These are phyloP conservation scores for Hydnum rufescens DNA, from an alignment of 768 basidiomycete species.

Conservation along the genomic window DNA sequence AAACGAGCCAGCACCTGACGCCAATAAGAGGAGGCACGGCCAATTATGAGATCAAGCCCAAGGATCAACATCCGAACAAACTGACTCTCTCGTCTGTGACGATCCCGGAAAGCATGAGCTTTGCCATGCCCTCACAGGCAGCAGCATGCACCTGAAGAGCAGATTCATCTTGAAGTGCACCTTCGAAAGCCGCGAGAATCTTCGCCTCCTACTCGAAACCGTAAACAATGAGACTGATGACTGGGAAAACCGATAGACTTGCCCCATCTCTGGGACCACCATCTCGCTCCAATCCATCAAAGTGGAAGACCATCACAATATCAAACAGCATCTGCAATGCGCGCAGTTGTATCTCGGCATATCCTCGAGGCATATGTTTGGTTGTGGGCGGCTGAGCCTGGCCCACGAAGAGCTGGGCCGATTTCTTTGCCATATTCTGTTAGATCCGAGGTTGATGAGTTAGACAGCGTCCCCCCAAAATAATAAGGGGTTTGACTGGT, in stretches of 20 bases:
- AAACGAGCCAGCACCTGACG: conserved; percentile 30
- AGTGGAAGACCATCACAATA: conserved; percentile 67
- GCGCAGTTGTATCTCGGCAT: neutral
- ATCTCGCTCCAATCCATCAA: conserved; percentile 30
- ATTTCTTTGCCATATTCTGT: conserved; percentile 29
- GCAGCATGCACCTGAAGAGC: conserved; percentile 45
- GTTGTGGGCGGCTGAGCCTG: conserved; percentile 50
- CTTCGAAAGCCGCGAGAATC: conserved; percentile 43
- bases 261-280: conserved; percentile 16
- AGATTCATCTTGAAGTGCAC: conserved; percentile 33
- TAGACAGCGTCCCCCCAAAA: no score
- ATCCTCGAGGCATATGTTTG: conserved; percentile 34
- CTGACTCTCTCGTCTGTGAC: conserved; percentile 50
- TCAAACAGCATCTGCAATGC: conserved; percentile 73
- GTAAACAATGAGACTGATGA: neutral
- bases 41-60: neutral
- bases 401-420: conserved; percentile 62
- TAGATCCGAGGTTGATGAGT: no score
- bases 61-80: no score
- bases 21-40: neutral
- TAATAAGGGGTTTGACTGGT: no score
- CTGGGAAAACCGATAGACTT: neutral
- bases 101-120: conserved; percentile 62
- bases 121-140: conserved; percentile 63
- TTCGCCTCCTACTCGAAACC: conserved; percentile 24